Percentiles rank a stretch among this genome's conserved stretches.
Evolutionary conservation across 2,329 filamentous ascomycete species (phyloP).

Genomic region (Trichoderma asperellum): DNA sequence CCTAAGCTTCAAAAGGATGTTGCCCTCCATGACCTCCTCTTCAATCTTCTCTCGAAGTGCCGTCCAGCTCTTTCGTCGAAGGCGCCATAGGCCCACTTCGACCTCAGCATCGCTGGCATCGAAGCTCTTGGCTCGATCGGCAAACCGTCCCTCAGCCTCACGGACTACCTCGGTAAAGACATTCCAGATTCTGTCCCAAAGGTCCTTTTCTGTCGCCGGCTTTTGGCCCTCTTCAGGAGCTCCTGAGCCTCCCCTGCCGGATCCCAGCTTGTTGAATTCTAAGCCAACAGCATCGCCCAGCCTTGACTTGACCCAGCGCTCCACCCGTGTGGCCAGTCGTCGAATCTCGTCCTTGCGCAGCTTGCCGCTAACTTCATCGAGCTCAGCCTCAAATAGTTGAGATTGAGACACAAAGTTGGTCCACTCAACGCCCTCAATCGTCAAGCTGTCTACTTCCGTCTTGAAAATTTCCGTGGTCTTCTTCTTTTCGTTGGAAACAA

Average conservation of each 20-base stretch:
- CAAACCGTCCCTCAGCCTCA: constrained; percentile 84
- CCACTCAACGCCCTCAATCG: constrained; percentile 82
- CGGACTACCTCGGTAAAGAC: constrained; percentile 81
- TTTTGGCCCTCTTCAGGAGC: constrained; percentile 79
- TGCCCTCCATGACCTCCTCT: constrained; percentile 97
- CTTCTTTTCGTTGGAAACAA: constrained; percentile 81
- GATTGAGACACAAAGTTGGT: constrained; percentile 83
- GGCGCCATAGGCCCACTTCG: constrained; percentile 86
- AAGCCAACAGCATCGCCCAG: constrained; percentile 85
- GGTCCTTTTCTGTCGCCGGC: constrained; percentile 73
- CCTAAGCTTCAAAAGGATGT: constrained; percentile 89
- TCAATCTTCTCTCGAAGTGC: constrained; percentile 89
- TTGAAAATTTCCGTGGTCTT: constrained; percentile 76
- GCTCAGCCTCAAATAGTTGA: constrained; percentile 81
- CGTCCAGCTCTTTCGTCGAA: constrained; percentile 93
- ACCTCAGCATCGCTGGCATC: constrained; percentile 91
- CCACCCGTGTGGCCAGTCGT: constrained; percentile 83
- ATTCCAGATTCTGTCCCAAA: constrained; percentile 95
- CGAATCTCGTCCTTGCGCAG: constrained; percentile 96
- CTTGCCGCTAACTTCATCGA: constrained; percentile 83
- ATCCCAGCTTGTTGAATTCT: constrained; percentile 95
- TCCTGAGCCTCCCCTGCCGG: constrained; percentile 79
- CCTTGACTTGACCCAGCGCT: constrained; percentile 89
- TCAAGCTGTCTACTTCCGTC: constrained; percentile 71
- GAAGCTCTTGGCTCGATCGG: constrained; percentile 87